A percentile compares a stretch with the other conserved stretches of the same genome.
These are phyloP conservation scores for Plasmopara muralis DNA, from an alignment of 352 stramenopile species.

Conservation along the genomic window DNA sequence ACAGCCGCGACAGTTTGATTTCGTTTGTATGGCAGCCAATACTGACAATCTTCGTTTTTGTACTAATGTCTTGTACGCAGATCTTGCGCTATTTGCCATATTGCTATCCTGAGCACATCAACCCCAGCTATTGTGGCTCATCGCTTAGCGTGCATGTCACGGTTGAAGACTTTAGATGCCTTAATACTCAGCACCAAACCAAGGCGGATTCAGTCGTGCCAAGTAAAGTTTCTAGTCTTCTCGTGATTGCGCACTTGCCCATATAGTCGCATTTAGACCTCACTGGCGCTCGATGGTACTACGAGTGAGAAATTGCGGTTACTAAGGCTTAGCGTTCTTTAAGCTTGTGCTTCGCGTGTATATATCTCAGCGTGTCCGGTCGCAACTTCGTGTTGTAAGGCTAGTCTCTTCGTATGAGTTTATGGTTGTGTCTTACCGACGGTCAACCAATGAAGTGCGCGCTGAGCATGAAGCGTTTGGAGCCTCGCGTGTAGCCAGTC, in stretches of 20 bases:
- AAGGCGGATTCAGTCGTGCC: slow-evolving; percentile 5
- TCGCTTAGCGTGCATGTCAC: slow-evolving; percentile 38
- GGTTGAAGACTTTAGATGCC: slow-evolving; percentile 8
- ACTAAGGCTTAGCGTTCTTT: slow-evolving; percentile 54
- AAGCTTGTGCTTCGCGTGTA: slow-evolving; percentile 57
- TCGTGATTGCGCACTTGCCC: slow-evolving; percentile 45
- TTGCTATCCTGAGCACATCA: slow-evolving; percentile 58
- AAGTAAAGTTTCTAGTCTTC: slow-evolving; percentile 15
- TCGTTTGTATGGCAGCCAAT: too few relatives aligned
- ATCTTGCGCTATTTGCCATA: slow-evolving; percentile 71
- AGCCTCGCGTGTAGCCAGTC: slow-evolving; percentile 6
- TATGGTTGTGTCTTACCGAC: slow-evolving; percentile 62
- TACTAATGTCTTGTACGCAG: slow-evolving; percentile 7
- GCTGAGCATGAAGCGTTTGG: slow-evolving; percentile 26
- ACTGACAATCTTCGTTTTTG: too few relatives aligned
- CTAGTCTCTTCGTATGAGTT: slow-evolving; percentile 45
- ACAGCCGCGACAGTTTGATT: neutral
- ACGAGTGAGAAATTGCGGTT: slow-evolving; percentile 60
- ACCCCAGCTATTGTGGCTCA: slow-evolving; percentile 64
- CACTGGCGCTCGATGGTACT: slow-evolving; percentile 47
- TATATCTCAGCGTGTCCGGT: slow-evolving; percentile 30
- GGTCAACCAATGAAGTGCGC: slow-evolving; percentile 37
- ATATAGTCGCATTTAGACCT: too few relatives aligned
- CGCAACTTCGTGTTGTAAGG: slow-evolving; percentile 33
- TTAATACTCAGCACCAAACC: slow-evolving; percentile 17